Evolutionary conservation across 73 alveolate genomes (phyloP).

Genomic region (Paramecium sonneborni): DNA sequence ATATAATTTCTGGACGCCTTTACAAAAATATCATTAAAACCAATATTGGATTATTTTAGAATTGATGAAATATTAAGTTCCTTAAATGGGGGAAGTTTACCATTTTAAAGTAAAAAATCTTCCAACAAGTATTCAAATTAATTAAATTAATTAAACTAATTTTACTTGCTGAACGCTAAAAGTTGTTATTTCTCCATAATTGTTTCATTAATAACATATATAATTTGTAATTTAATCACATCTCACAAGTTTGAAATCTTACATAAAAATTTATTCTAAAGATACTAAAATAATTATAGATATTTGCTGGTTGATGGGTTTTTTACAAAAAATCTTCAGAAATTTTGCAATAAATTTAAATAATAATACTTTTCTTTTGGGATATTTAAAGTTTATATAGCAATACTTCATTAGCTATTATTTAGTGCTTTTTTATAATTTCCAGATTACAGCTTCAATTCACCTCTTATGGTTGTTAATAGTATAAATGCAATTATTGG

Average conservation of each 20-base stretch:
- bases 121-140: neutral
- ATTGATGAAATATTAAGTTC: neutral
- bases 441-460: neutral
- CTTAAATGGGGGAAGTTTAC: neutral
- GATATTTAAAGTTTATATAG: neutral
- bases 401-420: neutral
- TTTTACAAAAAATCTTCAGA: neutral
- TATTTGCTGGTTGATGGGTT: neutral
- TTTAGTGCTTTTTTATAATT: neutral
- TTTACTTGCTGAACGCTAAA: neutral
- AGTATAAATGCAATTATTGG: no score
- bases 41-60: neutral
- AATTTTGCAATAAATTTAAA: neutral
- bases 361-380: neutral
- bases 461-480: neutral
- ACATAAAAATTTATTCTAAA: neutral
- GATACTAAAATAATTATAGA: neutral
- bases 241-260: neutral
- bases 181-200: neutral
- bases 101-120: neutral
- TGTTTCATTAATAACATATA: neutral
- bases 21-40: neutral
- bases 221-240: no score
- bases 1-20: neutral
- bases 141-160: neutral